A percentile compares a stretch with the other conserved stretches of the same genome.
These are phyloP conservation scores for Phaeophleospora eucalypticola DNA, from an alignment of 2,329 filamentous ascomycete species.

Conservation along the genomic window DNA sequence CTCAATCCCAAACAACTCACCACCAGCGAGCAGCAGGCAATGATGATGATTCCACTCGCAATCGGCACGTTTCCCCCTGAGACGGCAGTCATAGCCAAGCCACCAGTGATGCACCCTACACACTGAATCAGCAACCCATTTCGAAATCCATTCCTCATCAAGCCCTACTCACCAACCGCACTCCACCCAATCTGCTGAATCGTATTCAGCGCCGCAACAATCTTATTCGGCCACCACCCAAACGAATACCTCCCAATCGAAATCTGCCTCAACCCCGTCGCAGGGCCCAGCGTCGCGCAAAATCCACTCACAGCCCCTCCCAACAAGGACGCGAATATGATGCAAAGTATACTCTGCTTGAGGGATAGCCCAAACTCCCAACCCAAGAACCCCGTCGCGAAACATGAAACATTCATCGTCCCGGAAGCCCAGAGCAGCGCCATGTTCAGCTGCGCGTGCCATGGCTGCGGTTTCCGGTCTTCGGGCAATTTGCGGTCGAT, in stretches of 20 bases:
- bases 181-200: constrained; percentile 45
- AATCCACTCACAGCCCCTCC: constrained; percentile 32
- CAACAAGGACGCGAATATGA: constrained; percentile 31
- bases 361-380: constrained; percentile 47
- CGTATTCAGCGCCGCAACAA: constrained; percentile 46
- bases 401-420: constrained; percentile 35
- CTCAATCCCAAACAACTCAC: constrained; percentile 41
- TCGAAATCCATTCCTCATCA: too few relatives aligned
- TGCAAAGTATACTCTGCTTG: constrained; percentile 34
- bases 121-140: too few relatives aligned
- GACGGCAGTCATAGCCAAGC: constrained; percentile 40
- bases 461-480: constrained; percentile 42
- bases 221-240: constrained; percentile 49
- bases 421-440: constrained; percentile 33
- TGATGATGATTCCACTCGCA: constrained; percentile 43
- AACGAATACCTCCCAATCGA: constrained; percentile 45
- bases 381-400: constrained; percentile 43
- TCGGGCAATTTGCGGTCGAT: constrained; percentile 45
- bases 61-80: constrained; percentile 42
- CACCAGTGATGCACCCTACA: constrained; percentile 42
- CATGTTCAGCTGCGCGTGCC: constrained; percentile 33
- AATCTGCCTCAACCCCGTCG: constrained; percentile 42
- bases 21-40: constrained; percentile 36
- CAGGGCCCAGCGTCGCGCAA: constrained; percentile 32
- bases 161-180: too few relatives aligned